phyloP scores from a whole-genome alignment of 2,329 filamentous ascomycete species.

The Phyllosticta citriasiana region DNA sequence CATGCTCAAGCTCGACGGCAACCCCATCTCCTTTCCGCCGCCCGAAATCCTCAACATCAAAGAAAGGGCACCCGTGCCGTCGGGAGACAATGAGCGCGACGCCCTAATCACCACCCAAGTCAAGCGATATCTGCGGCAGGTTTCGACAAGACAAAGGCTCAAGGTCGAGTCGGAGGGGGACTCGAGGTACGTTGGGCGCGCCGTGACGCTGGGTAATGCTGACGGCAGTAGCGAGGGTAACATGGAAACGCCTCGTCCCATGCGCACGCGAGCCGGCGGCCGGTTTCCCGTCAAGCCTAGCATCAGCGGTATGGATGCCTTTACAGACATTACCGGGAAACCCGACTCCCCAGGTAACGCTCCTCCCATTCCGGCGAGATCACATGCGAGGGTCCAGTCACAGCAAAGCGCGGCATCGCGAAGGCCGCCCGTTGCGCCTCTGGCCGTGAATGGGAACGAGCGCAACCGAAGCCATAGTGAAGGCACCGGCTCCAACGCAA shows the following conservation, averaged over 20 bases:
- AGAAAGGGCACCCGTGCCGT: conserved; percentile 32
- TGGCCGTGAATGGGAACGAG: conserved; percentile 55
- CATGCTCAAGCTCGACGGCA: conserved; percentile 81
- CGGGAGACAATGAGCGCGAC: conserved; percentile 51
- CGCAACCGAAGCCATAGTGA: conserved; percentile 55
- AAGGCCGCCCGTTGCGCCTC: conserved; percentile 63
- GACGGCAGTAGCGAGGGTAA: conserved; percentile 54
- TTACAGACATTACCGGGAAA: conserved; percentile 39
- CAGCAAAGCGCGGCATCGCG: conserved; percentile 54
- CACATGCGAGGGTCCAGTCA: conserved; percentile 68
- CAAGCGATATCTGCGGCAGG: conserved; percentile 46
- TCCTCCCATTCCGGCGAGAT: conserved; percentile 69
- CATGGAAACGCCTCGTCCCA: conserved; percentile 66
- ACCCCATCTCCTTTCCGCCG: conserved; percentile 70
- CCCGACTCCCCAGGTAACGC: conserved; percentile 55
- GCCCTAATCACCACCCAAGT: conserved; percentile 50
- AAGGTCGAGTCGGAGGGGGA: conserved; percentile 38
- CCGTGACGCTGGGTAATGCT: not conserved
- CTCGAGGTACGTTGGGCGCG: conserved; percentile 22
- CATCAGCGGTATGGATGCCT: conserved; percentile 50
- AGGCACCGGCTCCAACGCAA: conserved; percentile 41
- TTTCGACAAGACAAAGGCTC: conserved; percentile 25
- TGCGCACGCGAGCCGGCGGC: conserved; percentile 43
- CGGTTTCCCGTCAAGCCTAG: conserved; percentile 61
- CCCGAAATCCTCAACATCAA: conserved; percentile 33